Evolutionary conservation across 192 early-diverging fungal genomes (phyloP), one percentile per base, ranked within the genome.

Genomic region (Gigaspora rosea): DNA sequence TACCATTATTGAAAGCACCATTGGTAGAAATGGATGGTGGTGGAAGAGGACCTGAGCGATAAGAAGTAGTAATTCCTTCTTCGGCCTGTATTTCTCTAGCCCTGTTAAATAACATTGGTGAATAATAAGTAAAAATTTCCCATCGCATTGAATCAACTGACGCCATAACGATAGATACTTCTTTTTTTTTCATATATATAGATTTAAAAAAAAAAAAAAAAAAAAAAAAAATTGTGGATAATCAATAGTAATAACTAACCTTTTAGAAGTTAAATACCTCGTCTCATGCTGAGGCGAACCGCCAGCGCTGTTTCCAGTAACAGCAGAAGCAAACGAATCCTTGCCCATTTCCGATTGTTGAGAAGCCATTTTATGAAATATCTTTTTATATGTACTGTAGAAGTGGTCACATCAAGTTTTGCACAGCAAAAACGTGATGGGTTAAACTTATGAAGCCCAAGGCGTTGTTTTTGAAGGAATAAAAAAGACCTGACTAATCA

Each of bases 71-170:
- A 32, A 80, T 80, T 27, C 79, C 79, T 49, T 80, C 79, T 57
- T 80, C 79, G 2, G 77, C 76, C 72, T 80, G 79, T 48, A 80
- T 80, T 78, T 80, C 79, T 32, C 74, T 56, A 18, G 74, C 74
- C 51, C 74, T 76, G 35, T 12, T n/a, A 47, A 48, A 11, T 2
- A 67, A 41, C 20, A 6, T 20, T 47, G 13, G 13, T 67, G n/a
- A 1, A 22, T 22, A 59, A 12, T 22, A 22, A 33, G 41, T 18
- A 68, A 68, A 16, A 41, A 41, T 41, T 27, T 41, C 41, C 41
- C 41, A 41, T 41, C 41, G 41, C 41, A 41, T 41, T 41, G 41
- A 41, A 41, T 41, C 41, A 41, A 7, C 41, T 41, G 41, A 41
- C 41, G 27, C 7, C 41, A 41, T 41, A 41, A 41, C 2, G 41